Evolutionary conservation across 2,329 filamentous ascomycete genomes (phyloP), one percentile per base, ranked within the genome.

Genomic region (Macrophomina tecta): DNA sequence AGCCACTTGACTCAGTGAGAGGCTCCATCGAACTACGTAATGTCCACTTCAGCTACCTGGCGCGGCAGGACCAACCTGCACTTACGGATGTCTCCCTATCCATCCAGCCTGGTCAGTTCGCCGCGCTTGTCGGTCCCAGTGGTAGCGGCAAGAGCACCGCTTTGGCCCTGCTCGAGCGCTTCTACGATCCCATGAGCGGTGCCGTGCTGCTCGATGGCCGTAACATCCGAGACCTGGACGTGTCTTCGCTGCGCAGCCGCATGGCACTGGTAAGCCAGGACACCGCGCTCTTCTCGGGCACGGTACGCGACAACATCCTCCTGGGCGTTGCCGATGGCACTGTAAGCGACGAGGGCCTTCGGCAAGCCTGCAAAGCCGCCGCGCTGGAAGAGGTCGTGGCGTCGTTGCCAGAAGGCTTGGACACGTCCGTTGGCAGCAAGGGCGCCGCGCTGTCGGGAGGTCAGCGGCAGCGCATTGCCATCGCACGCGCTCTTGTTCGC

Each of bases 111-210:
- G 92, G 92, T 4, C 91, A 94, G 75, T 95, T 94, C 72, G 86
- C 94, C 7, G 95, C 94, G 0, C 86, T 98, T 2, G 95, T 98
- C 8, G 95, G 95, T n/a, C 91, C 94, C 0, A 95, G 91, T 53
- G 94, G 95, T 2, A 97, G 94, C 74, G 95, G 95, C 67, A 98
- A 99, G 82, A 93, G 89, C 60, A 98, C 95, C 0, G 96, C 94
- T 0, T 97, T 98, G 75, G 91, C 92, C 3, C 85, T 98, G 4
- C 83, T 98, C 38, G 94, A 98, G 77, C 91, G 95, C 40, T 98
- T 98, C 82, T 98, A 98, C 76, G 93, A 98, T 72, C 92, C 94
- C 0, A 84, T 95, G 0, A 85, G 87, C 0, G 95, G 95, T 12
- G 89, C 89, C 14, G 85, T 99, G 40, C 92, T 88, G 67, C 84